These are phyloP conservation scores for Pichia sp. DNA, from an alignment of 1,139 yeast species.

Conservation along the genomic window DNA sequence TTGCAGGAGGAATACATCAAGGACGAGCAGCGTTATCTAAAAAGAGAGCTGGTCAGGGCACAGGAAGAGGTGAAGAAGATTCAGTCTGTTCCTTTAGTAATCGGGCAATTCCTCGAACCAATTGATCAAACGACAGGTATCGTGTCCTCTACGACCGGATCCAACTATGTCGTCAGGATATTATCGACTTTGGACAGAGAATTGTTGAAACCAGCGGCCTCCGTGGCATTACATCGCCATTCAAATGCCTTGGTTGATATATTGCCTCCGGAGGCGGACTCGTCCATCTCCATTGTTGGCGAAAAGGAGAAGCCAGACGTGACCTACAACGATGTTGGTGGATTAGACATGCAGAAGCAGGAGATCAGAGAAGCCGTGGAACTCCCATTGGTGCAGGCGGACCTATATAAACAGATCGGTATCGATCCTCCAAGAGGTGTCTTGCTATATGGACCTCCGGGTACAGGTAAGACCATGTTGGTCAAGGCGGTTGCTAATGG, in stretches of 20 bases:
- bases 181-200: conserved; percentile 95
- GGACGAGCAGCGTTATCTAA: conserved; percentile 95
- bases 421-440: conserved; percentile 99
- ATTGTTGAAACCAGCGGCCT: conserved; percentile 86
- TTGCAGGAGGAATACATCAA: conserved; percentile 95
- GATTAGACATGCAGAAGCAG: conserved; percentile 97
- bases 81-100: conserved; percentile 94
- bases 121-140: conserved; percentile 96
- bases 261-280: conserved; percentile 97
- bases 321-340: conserved; percentile 93
- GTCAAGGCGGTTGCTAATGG: conserved; percentile 98
- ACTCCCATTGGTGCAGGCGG: conserved; percentile 92
- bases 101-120: conserved; percentile 97
- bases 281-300: conserved; percentile 90
- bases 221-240: conserved; percentile 97
- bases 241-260: conserved; percentile 96
- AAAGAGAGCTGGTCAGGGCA: conserved; percentile 90
- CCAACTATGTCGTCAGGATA: conserved; percentile 92
- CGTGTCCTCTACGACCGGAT: conserved; percentile 95
- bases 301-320: conserved; percentile 75
- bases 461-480: conserved; percentile 98
- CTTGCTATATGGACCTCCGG: conserved; percentile 95
- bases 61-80: conserved; percentile 98
- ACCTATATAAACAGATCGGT: conserved; percentile 94
- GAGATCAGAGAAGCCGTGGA: conserved; percentile 99